phyloP scores from a whole-genome alignment of 257 asterid species.

The Solanum piurae region DNA sequence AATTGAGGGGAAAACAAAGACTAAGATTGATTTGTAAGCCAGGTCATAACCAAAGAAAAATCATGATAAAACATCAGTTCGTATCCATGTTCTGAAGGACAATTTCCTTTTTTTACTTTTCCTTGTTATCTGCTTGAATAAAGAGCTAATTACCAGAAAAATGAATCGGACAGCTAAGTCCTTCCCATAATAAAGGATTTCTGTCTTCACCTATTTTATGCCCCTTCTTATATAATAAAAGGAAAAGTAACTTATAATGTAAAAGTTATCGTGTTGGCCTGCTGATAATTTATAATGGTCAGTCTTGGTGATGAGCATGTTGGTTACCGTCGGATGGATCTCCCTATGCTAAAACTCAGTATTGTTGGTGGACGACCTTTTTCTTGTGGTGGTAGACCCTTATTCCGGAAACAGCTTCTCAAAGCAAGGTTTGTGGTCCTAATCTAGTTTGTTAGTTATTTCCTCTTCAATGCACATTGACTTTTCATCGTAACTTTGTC shows the following conservation, averaged over 20 bases:
- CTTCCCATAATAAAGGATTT: not conserved
- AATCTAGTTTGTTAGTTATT: not conserved
- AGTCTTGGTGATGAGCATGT: conserved; percentile 92
- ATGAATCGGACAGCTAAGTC: not conserved
- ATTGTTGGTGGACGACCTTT: conserved; percentile 95
- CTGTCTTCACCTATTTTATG: not conserved
- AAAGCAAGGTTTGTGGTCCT: conserved; percentile 43
- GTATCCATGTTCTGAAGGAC: not conserved
- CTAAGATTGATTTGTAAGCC: not conserved
- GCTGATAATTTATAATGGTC: conserved; percentile 15
- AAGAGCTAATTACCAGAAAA: not conserved
- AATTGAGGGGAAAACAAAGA: not conserved
- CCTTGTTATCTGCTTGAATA: not conserved
- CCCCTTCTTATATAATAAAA: not conserved
- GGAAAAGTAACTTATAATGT: not conserved
- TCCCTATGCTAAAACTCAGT: conserved; percentile 56
- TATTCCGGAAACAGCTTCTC: conserved; percentile 59
- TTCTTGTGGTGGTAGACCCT: conserved; percentile 65
- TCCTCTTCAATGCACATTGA: not conserved
- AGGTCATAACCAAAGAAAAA: not conserved
- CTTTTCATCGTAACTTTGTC: not conserved
- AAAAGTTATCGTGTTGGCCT: not conserved
- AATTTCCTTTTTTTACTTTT: not conserved
- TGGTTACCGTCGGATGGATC: conserved; percentile 66
- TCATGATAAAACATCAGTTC: not conserved